Percentiles rank a stretch among this genome's conserved stretches.
Evolutionary conservation across 345 rosid genomes (phyloP).

Genomic region (Citrus reticulata): DNA sequence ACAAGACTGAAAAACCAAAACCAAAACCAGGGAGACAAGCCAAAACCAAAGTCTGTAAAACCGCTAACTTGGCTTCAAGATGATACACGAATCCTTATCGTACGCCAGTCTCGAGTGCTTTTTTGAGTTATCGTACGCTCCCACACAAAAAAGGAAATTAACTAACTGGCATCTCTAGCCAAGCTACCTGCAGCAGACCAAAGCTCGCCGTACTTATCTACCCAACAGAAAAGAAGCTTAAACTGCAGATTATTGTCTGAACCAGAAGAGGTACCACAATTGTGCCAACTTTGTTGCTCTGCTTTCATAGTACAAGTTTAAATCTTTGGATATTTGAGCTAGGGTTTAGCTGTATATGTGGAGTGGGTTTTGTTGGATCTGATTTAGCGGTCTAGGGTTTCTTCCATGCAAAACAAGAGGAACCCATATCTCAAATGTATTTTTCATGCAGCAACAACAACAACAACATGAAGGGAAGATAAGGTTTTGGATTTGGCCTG

Average conservation of each 20-base stretch:
- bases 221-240: not conserved
- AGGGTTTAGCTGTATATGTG: not conserved
- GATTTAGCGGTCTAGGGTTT: slow-evolving; percentile 25
- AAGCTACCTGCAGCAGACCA: not conserved
- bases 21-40: slow-evolving; percentile 2
- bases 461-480: not conserved
- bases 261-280: not conserved
- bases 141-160: not conserved
- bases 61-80: slow-evolving; percentile 7
- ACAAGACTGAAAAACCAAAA: not conserved
- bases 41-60: slow-evolving; percentile 28
- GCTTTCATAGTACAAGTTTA: not conserved
- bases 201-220: not conserved
- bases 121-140: slow-evolving; percentile 19
- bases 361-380: slow-evolving; percentile 28
- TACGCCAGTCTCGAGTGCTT: not conserved
- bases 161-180: not conserved
- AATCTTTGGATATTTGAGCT: not conserved
- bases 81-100: slow-evolving; percentile 16
- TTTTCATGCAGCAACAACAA: slow-evolving; percentile 18
- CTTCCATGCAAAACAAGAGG: slow-evolving; percentile 36
- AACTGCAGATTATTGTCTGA: not conserved
- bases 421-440: slow-evolving; percentile 31
- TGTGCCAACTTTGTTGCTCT: not conserved
- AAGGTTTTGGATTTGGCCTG: slow-evolving; percentile 27